A percentile compares a stretch with the other conserved stretches of the same genome.
Conservation (phyloP, 2,329 filamentous ascomycete genomes). For the Tolypocladium guangdongense region DNA sequence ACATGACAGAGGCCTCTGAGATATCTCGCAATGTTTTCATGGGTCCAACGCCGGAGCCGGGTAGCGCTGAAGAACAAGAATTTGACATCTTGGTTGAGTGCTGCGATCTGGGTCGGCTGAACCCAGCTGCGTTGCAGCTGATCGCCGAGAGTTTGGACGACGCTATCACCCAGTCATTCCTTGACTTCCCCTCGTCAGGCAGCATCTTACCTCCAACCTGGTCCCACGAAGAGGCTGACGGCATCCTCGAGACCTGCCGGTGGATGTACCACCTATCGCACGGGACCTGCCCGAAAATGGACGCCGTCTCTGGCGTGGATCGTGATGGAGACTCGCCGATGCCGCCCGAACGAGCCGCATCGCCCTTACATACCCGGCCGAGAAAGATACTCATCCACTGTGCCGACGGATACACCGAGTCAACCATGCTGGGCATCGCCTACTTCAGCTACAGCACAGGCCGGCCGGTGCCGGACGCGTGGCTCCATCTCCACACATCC, state of each 20-base stretch:
- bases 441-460: slow-evolving; percentile 92
- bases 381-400: slow-evolving; percentile 83
- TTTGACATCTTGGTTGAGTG: slow-evolving; percentile 86
- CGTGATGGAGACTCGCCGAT: slow-evolving; percentile 18
- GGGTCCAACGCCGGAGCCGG: slow-evolving; percentile 70
- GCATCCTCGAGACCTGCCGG: slow-evolving; percentile 72
- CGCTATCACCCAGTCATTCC: slow-evolving; percentile 19
- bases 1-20: slow-evolving; percentile 81
- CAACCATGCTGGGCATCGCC: slow-evolving; percentile 74
- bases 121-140: slow-evolving; percentile 52
- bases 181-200: slow-evolving; percentile 91
- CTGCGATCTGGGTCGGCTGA: slow-evolving; percentile 71
- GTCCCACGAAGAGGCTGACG: slow-evolving; percentile 73
- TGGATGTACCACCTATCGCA: slow-evolving; percentile 85
- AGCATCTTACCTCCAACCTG: slow-evolving; percentile 78
- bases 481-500: slow-evolving; percentile 71
- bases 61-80: slow-evolving; percentile 42
- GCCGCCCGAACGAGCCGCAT: slow-evolving; percentile 8
- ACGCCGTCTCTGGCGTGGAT: slow-evolving; percentile 21
- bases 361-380: slow-evolving; percentile 21
- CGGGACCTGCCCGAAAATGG: slow-evolving; percentile 33
- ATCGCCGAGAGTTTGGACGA: slow-evolving; percentile 46
- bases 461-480: slow-evolving; percentile 69
- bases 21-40: slow-evolving; percentile 86
- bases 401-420: slow-evolving; percentile 92